Evolutionary conservation across 305 asterid genomes (phyloP).

Genomic region (Fraxinus angustifolia): DNA sequence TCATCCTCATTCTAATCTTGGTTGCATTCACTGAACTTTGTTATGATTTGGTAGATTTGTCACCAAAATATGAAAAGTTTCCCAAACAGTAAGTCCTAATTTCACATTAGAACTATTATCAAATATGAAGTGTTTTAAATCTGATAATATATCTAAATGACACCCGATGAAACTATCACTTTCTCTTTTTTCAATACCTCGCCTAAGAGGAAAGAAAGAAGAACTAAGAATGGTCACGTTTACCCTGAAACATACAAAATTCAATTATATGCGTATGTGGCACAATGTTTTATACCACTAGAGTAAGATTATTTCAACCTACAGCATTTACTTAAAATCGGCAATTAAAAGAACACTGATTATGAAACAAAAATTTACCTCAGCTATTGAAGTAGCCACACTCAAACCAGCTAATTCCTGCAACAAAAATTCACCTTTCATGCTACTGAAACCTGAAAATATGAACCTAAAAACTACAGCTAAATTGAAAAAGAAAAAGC

Average conservation of each 20-base stretch:
- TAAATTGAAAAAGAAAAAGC: background rate
- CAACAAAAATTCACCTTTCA: conserved; percentile 19
- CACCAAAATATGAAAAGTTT: background rate
- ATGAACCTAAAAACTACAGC: conserved; percentile 12
- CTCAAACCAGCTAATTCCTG: conserved; percentile 99
- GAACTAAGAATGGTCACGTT: background rate
- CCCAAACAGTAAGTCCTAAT: background rate
- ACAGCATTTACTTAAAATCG: background rate
- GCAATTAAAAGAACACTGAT: background rate
- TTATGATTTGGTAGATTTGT: background rate
- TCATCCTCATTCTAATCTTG: background rate
- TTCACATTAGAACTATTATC: background rate
- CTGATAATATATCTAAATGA: background rate
- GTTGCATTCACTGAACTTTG: background rate
- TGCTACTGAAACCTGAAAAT: conserved; percentile 10
- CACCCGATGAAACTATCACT: background rate
- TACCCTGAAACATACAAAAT: background rate
- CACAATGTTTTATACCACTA: background rate
- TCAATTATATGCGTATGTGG: background rate
- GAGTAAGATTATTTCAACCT: background rate
- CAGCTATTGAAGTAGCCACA: conserved; percentile 86
- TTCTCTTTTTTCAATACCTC: background rate
- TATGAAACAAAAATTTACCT: conserved; percentile 37
- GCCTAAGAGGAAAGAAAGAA: background rate
- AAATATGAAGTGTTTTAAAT: background rate